Base-by-base conservation (phyloP, 2,329 filamentous ascomycete genomes). In the Verticillium klebahnii region DNA sequence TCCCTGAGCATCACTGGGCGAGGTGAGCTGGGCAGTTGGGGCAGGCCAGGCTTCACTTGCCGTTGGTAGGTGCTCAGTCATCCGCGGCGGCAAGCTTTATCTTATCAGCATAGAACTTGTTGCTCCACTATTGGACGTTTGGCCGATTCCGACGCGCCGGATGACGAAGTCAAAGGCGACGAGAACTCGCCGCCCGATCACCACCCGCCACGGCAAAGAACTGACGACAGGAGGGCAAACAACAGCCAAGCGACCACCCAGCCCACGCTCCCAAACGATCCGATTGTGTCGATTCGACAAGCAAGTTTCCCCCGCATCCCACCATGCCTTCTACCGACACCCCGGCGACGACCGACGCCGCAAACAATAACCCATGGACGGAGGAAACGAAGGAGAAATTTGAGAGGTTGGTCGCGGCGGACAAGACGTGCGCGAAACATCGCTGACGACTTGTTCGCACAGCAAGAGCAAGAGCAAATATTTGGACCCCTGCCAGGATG, bases 401-500 rank as follows among this genome's bases (percentile, higher is more conserved):
- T 69, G 78, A 88, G 67, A 82, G 79, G 88, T 89, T 76, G 37
- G 32, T 40, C 56, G 9, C n/a, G 2, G 8, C 61, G 50, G 17
- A 34, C 31, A 36, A 32, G 15, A 15, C 45, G 45, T 37, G 25
- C 25, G 55, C 39, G 34, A 31, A 23, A 58, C 32, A 14, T n/a
- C 29, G 15, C 54, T 34, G 54, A 56, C 54, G 11, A 3, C 19
- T 32, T 25, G 25, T 50, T n/a, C 15, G 14, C 15, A 6, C 14
- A 97, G 94, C 68, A 98, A 98, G 82, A 84, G 83, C 61, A 86
- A 89, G 71, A 97, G 93, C 81, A 89, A 97, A 74, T 98, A 90
- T 78, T 92, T 91, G 74, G 95, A 99, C 70, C 95, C 95, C 2
- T 99, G 95, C 76, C 94, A 98, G 74, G 94, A 97, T 70, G 92